Evolutionary conservation across 1,284 basidiomycete genomes (phyloP), one percentile per base, ranked within the genome.

Genomic region (Pseudozyma sp.): DNA sequence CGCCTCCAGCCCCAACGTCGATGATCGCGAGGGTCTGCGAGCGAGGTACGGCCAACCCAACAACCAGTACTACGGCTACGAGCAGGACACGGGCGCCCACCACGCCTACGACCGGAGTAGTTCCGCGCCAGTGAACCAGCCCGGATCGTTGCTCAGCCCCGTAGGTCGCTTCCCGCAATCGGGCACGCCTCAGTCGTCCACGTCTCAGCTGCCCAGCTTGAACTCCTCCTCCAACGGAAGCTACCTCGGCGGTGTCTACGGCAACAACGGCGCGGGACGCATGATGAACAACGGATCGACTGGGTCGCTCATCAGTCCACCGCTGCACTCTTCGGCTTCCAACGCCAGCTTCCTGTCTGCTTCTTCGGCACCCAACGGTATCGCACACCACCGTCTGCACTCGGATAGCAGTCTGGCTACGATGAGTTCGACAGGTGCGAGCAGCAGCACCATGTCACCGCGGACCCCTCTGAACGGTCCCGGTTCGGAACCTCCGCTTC

Each of bases 381-480:
- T 67, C 13, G 61, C 57, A 7, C 73, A 76, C 43, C 68, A 73
- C 58, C 68, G 68, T 2, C 55, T 75, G 35, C 71, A 75, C 58
- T 72, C 68, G 29, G 75, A 78, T 37, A 68, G 68, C 57, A 68
- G 72, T 44, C 45, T 77, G 0, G 69, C 58, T 14, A 63, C 58
- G 13, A 30, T 77, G 14, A 68, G 54, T 39, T 71, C 59, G 29
- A 50, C 44, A 39, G 56, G 57, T 29, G 61, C 64, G 14, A 61
- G 66, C 6, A 43, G 49, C 10, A 55, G 52, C 39, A 73, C 70
- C 44, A 69, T 73, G 61, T 65, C 63, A 7, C 77, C 77, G 9
- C 70, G 77, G 17, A 78, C 77, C 3, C 77, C 77, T 0, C 42
- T 76, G 16, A 65, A 70, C n/a, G 71, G 65, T 7, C 57, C 71